Base-by-base conservation (phyloP, 768 basidiomycete genomes). In the Suillus variegatus region DNA sequence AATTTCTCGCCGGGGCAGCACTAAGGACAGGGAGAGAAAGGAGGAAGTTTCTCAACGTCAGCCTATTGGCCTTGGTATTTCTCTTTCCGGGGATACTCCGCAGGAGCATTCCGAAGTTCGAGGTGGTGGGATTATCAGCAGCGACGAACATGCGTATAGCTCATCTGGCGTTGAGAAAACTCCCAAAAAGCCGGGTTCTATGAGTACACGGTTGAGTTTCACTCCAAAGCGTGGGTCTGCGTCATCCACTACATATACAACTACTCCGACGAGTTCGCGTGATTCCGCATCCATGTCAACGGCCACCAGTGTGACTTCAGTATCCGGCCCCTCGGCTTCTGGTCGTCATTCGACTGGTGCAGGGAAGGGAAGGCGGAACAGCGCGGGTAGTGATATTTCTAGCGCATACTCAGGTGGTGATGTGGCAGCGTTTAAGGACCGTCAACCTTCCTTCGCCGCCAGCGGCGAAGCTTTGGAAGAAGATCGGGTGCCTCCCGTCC, bases 151-250 rank as follows among this genome's bases (percentile, higher is more conserved):
- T 64, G 69, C 76, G n/a, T 67, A 76, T 55, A 75, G 79, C 61
- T 81, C 81, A 60, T 76, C 79, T 54, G 70, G 80, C 20, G 73
- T 77, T 35, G 91, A 92, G 57, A 92, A 89, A 80, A 85, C 87
- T 28, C 82, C 86, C 13, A 92, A 88, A 82, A 93, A 91, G 76
- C 73, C 84, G 52, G 77, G 81, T 61, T 82, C 86, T 16, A 74
- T 82, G 40, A 81, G 83, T 72, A 82, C 86, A 55, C 86, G 92
- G 63, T 83, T 89, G 63, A 92, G 90, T 73, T 90, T 92, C 75
- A 89, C 88, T n/a, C 85, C 90, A 41, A 95, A 96, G 77, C 89
- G 94, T 64, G 90, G 91, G 65, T 96, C 94, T 28, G 89, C 93
- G 12, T 95, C 94, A 7, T 97, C 94, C 4, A 91, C 94, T 25